These are phyloP conservation scores for Poa annua DNA, from an alignment of 176 grass and related monocot genomes.

Conservation along the genomic window DNA sequence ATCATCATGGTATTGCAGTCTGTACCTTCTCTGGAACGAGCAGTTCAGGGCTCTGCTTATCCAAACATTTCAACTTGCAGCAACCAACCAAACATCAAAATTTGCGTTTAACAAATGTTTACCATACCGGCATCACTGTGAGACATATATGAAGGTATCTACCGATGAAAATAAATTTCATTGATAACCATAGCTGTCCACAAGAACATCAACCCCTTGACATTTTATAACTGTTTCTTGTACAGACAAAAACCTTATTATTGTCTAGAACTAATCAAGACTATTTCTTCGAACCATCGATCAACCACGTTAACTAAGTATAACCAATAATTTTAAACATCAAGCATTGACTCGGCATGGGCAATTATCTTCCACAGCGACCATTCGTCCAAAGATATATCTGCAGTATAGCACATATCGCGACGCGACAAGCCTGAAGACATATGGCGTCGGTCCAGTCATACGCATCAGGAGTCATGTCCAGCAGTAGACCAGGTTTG, in stretches of 20 bases:
- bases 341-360: neutral
- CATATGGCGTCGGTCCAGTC: too few species aligned
- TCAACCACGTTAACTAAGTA: constrained; percentile 34
- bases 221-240: constrained; percentile 23
- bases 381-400: constrained; percentile 20
- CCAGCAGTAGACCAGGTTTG: constrained; percentile 22
- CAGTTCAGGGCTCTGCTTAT: neutral
- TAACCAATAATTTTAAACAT: constrained; percentile 53
- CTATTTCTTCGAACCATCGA: constrained; percentile 15
- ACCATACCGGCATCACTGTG: neutral
- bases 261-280: constrained; percentile 1
- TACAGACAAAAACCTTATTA: constrained; percentile 41
- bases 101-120: neutral
- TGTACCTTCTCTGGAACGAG: neutral
- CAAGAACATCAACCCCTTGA: constrained; percentile 28
- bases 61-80: neutral
- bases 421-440: neutral
- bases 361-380: neutral
- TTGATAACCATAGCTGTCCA: constrained; percentile 21
- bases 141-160: neutral
- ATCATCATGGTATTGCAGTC: neutral
- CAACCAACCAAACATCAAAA: neutral
- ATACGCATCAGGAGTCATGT: constrained; percentile 31
- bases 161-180: constrained; percentile 16
- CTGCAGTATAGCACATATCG: neutral